Base-by-base conservation (phyloP, 1,139 yeast genomes). In the Taiozyma sp. region DNA sequence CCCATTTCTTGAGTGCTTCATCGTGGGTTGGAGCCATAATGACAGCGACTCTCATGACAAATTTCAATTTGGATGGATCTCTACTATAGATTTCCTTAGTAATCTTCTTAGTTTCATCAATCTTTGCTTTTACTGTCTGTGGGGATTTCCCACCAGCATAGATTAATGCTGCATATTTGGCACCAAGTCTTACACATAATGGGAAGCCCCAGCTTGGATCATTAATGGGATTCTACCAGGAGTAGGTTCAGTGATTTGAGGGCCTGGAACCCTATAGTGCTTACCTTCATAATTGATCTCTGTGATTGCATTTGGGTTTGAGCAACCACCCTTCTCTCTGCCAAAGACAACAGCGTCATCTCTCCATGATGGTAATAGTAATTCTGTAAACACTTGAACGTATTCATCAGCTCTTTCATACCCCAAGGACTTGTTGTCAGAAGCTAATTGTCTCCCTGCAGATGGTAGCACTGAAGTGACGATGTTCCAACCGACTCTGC, bases 221-320 rank as follows among this genome's bases (percentile, higher is more conserved):
- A 50, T 26, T 16, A 50, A 37, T 32, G 52, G 52, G 30, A 50
- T 47, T 44, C 52, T 44, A 22, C 45, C 50, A 14, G 52, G 50
- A 4, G 73, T 66, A 21, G 75, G 76, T 43, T 67, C 68, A 19
- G 71, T 63, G 44, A 72, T 67, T 46, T 56, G 61, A 6, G 75
- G 75, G 1, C 75, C 76, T 6, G 74, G 74, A 8, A 72, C 75
- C 9, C 57, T 68, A 54, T 64, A 72, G 53, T 62, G 63, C 46
- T 66, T 65, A 6, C 75, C 76, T 43, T 64, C 65, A 50, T 64
- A 69, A 48, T 71, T 62, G 43, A 71, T 71, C 48, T 68, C 65
- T 59, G 74, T 67, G 37, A 72, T 62, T 47, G 67, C 67, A n/a
- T 66, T 64, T 1, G 73, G 73, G 41, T 71, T 70, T 6, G 73